Conservation (phyloP, 768 basidiomycete species). For the Termitomyces sp. region DNA sequence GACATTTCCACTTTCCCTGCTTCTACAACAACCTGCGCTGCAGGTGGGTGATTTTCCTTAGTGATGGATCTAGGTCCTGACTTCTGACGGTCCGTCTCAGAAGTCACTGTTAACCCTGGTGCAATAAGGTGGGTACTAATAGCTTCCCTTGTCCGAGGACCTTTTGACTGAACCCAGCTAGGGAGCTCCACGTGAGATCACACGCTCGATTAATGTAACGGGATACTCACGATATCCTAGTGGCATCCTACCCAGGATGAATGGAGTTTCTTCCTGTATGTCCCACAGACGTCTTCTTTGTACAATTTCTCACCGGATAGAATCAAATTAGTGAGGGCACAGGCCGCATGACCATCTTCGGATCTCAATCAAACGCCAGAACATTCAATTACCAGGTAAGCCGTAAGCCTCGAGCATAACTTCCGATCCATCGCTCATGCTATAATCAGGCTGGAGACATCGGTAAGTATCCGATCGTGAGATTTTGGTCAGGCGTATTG, state of each 20-base stretch:
- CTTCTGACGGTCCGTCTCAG: constrained; percentile 14
- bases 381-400: constrained; percentile 57
- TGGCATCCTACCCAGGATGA: constrained; percentile 73
- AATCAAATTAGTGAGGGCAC: constrained; percentile 40
- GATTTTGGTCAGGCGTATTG: not conserved
- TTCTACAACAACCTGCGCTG: constrained; percentile 50
- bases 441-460: constrained; percentile 49
- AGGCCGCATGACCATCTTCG: constrained; percentile 55
- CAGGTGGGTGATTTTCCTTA: constrained; percentile 17
- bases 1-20: constrained; percentile 51
- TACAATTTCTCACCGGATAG: not conserved
- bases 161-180: constrained; percentile 16
- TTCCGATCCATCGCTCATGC: not conserved
- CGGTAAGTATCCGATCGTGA: constrained; percentile 29
- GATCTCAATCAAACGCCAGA: constrained; percentile 45
- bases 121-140: constrained; percentile 42
- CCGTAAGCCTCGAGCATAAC: not conserved
- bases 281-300: not conserved
- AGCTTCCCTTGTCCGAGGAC: not conserved
- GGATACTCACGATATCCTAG: constrained; percentile 25
- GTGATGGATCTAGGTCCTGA: not conserved
- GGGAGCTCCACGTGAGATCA: constrained; percentile 52
- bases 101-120: constrained; percentile 56
- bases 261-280: constrained; percentile 59
- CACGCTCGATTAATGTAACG: not conserved